These are phyloP conservation scores for Scutellaria baicalensis DNA, from an alignment of 257 asterid species.

Conservation along the genomic window DNA sequence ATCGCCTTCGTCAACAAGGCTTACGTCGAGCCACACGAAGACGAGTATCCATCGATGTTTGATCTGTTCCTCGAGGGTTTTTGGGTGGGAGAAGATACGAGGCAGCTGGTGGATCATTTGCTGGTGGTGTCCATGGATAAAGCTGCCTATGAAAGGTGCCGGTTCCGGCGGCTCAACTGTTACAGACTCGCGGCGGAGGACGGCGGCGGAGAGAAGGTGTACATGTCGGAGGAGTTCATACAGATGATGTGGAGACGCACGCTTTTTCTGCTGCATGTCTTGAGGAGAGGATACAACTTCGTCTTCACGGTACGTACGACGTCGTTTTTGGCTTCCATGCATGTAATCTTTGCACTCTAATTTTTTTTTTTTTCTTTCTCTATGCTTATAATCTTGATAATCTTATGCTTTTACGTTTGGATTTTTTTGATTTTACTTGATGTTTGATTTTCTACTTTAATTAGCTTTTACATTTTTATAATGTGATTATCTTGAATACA, in stretches of 20 bases:
- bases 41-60: conserved; percentile 50
- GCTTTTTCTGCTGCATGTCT: conserved; percentile 41
- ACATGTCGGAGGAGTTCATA: conserved; percentile 55
- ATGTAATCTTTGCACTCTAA: too few relatives aligned
- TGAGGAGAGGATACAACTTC: conserved; percentile 56
- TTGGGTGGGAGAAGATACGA: conserved; percentile 62
- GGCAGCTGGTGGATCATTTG: conserved; percentile 35
- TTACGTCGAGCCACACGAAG: conserved; percentile 41
- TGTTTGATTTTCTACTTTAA: too few relatives aligned
- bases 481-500: too few relatives aligned
- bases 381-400: too few relatives aligned
- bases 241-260: conserved; percentile 93
- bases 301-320: conserved; percentile 63
- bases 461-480: too few relatives aligned
- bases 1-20: conserved; percentile 58
- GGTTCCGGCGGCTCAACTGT: conserved; percentile 51
- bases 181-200: conserved; percentile 28
- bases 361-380: too few relatives aligned
- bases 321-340: too few relatives aligned
- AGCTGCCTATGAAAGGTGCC: conserved; percentile 50
- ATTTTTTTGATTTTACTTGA: too few relatives aligned
- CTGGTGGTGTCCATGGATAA: conserved; percentile 63
- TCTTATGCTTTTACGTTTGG: too few relatives aligned
- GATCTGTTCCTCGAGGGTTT: conserved; percentile 77
- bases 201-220: conserved; percentile 35